These are phyloP conservation scores for Candida koratica DNA, from an alignment of 805 yeast genomes.

Conservation along the genomic window DNA sequence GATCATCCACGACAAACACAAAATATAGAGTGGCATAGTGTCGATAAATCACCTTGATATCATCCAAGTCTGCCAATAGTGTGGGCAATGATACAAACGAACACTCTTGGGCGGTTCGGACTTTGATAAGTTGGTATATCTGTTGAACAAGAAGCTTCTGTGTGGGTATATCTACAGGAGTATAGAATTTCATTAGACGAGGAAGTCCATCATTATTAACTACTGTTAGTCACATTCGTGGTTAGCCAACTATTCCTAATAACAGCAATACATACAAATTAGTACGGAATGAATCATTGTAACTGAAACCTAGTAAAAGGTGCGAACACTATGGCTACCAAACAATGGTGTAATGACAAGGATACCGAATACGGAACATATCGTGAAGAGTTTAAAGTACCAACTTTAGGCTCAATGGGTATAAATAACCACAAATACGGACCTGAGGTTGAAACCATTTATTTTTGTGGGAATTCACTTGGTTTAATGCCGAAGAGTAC, in stretches of 20 bases:
- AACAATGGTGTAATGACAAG: conserved; percentile 17
- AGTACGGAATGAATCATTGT: conserved; percentile 82
- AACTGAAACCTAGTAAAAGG: no score
- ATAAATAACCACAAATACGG: conserved; percentile 22
- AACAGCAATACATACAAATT: conserved; percentile 52
- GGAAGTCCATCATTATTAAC: conserved; percentile 91
- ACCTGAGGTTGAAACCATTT: conserved; percentile 34
- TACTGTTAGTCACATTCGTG: no score
- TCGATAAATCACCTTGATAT: conserved; percentile 84
- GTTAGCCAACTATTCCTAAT: conserved; percentile 18
- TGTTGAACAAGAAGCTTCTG: conserved; percentile 79
- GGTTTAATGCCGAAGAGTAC: conserved; percentile 81
- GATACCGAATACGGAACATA: conserved; percentile 34
- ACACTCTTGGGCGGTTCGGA: conserved; percentile 71
- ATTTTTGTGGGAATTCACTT: conserved; percentile 90
- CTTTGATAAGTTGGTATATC: conserved; percentile 71
- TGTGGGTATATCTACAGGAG: conserved; percentile 81
- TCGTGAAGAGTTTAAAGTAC: conserved; percentile 53
- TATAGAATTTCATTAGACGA: conserved; percentile 83
- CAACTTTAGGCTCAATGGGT: conserved; percentile 64
- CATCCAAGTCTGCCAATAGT: conserved; percentile 61
- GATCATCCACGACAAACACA: conserved; percentile 93
- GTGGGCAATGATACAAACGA: conserved; percentile 90
- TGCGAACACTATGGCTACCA: conserved; percentile 2
- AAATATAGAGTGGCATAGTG: conserved; percentile 95